Evolutionary conservation across 2,329 filamentous ascomycete species (phyloP).

Genomic region (Xylariaceae sp.): DNA sequence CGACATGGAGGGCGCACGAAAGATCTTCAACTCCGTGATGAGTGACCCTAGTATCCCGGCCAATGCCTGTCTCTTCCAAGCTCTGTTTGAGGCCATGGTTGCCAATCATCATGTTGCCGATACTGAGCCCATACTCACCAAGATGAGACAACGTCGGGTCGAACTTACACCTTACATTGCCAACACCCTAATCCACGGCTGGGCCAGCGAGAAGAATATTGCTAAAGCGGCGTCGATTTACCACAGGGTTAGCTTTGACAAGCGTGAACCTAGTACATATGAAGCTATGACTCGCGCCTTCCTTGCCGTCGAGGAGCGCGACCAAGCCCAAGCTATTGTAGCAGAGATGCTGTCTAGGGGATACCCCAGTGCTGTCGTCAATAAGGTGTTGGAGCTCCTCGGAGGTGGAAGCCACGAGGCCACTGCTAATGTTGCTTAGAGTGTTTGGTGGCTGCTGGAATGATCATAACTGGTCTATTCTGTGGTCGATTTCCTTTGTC

Average conservation of each 20-base stretch:
- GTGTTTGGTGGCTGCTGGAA: background rate
- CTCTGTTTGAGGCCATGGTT: conserved; percentile 95
- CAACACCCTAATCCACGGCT: conserved; percentile 97
- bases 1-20: conserved; percentile 82
- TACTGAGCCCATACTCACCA: conserved; percentile 73
- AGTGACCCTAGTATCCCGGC: conserved; percentile 69
- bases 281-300: conserved; percentile 97
- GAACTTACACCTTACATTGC: conserved; percentile 97
- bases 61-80: conserved; percentile 91
- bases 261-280: conserved; percentile 95
- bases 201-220: conserved; percentile 85
- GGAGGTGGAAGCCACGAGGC: conserved; percentile 60
- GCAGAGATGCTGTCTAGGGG: conserved; percentile 89
- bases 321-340: conserved; percentile 77
- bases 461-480: conserved; percentile 15
- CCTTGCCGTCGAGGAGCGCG: conserved; percentile 80
- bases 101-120: conserved; percentile 86
- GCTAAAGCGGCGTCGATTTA: conserved; percentile 80
- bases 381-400: conserved; percentile 91
- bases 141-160: conserved; percentile 77
- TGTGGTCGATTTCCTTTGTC: conserved; percentile 37
- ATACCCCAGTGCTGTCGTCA: conserved; percentile 89
- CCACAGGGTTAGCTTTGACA: conserved; percentile 74
- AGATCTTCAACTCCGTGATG: conserved; percentile 82
- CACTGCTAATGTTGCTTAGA: conserved; percentile 32